A percentile compares a stretch with the other conserved stretches of the same genome.
These are phyloP conservation scores for Trametes coccinea DNA, from an alignment of 768 basidiomycete genomes.

Conservation along the genomic window DNA sequence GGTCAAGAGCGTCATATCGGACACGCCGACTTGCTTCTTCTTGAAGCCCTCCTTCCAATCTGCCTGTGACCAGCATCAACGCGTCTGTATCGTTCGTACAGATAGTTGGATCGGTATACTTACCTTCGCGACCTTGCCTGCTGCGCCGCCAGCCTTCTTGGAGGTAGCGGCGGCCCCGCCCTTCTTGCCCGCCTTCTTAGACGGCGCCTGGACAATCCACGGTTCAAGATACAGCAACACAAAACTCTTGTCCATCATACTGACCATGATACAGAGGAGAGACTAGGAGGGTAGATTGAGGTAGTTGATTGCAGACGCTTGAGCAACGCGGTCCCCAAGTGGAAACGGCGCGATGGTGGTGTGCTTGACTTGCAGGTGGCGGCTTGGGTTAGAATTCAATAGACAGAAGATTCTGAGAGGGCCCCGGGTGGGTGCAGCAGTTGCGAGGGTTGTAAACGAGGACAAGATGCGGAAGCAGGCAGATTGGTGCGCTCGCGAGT, in stretches of 20 bases:
- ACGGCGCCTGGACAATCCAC: slow-evolving; percentile 59
- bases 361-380: not conserved
- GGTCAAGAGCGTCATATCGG: slow-evolving; percentile 96
- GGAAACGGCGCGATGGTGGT: slow-evolving; percentile 10
- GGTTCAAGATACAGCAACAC: slow-evolving; percentile 21
- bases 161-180: slow-evolving; percentile 51
- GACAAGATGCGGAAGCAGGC: slow-evolving; percentile 7
- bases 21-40: slow-evolving; percentile 98
- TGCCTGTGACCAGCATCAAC: slow-evolving; percentile 53
- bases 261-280: slow-evolving; percentile 19
- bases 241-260: slow-evolving; percentile 11
- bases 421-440: not conserved
- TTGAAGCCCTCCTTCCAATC: slow-evolving; percentile 99
- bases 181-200: slow-evolving; percentile 92
- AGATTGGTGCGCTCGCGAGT: slow-evolving; percentile 3
- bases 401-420: not conserved
- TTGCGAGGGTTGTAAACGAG: not conserved
- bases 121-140: slow-evolving; percentile 77
- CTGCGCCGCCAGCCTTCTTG: slow-evolving; percentile 57
- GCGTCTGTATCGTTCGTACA: not conserved
- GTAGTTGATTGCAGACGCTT: slow-evolving; percentile 10
- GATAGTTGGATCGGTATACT: not conserved
- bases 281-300: slow-evolving; percentile 3
- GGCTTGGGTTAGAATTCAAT: not conserved
- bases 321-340: slow-evolving; percentile 18